Conservation (phyloP, 306 rosid species). For the Dalbergia oliveri region DNA sequence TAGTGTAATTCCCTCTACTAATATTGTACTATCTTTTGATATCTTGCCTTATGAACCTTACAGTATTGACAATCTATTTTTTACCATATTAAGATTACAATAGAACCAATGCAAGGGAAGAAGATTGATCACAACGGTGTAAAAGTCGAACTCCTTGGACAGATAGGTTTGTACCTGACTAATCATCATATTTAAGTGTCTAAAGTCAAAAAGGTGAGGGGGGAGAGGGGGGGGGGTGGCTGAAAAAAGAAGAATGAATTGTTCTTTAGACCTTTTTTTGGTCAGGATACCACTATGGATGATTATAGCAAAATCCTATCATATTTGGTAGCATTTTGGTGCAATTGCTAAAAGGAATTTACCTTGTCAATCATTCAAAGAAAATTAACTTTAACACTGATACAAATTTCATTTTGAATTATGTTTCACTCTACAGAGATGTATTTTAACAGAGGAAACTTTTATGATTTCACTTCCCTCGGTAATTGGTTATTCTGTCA, state of each 20-base stretch:
- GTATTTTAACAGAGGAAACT: slow-evolving; percentile 96
- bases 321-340: not conserved
- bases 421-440: slow-evolving; percentile 75
- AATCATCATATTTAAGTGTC: slow-evolving; percentile 11
- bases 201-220: not conserved
- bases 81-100: slow-evolving; percentile 64
- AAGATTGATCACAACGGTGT: slow-evolving; percentile 96
- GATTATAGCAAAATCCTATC: not conserved
- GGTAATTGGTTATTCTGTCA: slow-evolving; percentile 66
- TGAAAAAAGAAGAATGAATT: not conserved
- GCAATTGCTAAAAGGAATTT: not conserved
- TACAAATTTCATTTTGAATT: slow-evolving; percentile 38
- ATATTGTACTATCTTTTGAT: not conserved
- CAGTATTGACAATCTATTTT: slow-evolving; percentile 19
- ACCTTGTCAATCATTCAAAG: not conserved
- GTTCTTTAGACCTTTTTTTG: slow-evolving; percentile 26
- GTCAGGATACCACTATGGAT: not conserved
- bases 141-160: slow-evolving; percentile 97
- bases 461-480: slow-evolving; percentile 98
- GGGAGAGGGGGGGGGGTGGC: no score
- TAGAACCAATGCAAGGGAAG: slow-evolving; percentile 97
- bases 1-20: no score
- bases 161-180: slow-evolving; percentile 74
- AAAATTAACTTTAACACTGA: slow-evolving; percentile 4
- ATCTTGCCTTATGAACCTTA: slow-evolving; percentile 19